Conservation (phyloP, 306 rosid genomes). For the Vigna hirtella region DNA sequence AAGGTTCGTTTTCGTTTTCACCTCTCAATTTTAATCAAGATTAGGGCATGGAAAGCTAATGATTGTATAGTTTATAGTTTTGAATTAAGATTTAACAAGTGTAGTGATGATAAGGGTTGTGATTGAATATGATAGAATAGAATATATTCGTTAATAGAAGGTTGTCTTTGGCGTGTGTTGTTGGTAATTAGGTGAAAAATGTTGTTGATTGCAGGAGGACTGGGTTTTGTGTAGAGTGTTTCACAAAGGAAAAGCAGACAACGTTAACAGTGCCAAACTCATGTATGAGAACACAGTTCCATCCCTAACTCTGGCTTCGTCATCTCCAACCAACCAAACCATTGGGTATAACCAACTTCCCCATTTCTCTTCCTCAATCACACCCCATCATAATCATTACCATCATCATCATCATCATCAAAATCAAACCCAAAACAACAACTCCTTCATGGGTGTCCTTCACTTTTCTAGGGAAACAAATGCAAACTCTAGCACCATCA, state of each 20-base stretch:
- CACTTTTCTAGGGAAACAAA: slow-evolving; percentile 59
- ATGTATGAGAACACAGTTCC: slow-evolving; percentile 49
- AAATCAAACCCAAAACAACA: background rate
- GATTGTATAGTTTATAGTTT: background rate
- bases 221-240: slow-evolving; percentile 97
- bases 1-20: slow-evolving; percentile 57
- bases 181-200: slow-evolving; percentile 44
- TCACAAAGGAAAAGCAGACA: slow-evolving; percentile 72
- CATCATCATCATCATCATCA: slow-evolving; percentile 32
- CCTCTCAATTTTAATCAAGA: slow-evolving; percentile 6
- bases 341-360: slow-evolving; percentile 59
- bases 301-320: slow-evolving; percentile 49
- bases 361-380: slow-evolving; percentile 59
- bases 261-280: slow-evolving; percentile 48
- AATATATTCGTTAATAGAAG: slow-evolving; percentile 36
- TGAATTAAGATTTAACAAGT: too few relatives aligned
- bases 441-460: slow-evolving; percentile 65
- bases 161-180: background rate
- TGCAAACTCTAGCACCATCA: slow-evolving; percentile 36
- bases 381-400: slow-evolving; percentile 46
- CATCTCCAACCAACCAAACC: slow-evolving; percentile 54
- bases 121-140: slow-evolving; percentile 20
- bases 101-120: too few relatives aligned
- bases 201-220: slow-evolving; percentile 74
- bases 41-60: slow-evolving; percentile 12